Evolutionary conservation across 192 early-diverging fungal genomes (phyloP), one percentile per base, ranked within the genome.

Genomic region (Dissophora ornata): DNA sequence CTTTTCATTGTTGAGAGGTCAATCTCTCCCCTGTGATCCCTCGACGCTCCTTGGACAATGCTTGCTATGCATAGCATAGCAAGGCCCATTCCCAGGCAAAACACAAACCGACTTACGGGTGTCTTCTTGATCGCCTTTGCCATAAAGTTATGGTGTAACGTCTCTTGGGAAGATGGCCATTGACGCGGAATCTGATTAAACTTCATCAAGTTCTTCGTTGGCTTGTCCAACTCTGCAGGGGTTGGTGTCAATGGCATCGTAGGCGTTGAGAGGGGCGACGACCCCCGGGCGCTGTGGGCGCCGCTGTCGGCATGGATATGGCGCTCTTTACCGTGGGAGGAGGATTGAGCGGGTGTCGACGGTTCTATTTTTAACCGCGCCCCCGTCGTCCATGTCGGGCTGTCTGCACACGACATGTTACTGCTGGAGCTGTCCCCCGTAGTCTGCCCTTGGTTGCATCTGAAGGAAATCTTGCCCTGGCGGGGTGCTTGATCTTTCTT

Each of bases 111-210:
- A 28, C 67, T 69, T 61, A 75, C 57, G 1, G 57, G 50, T 40
- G 52, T 16, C 61, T 73, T 73, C 41, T 67, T 77, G 45, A 0
- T 62, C 6, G 30, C 36, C 38, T 61, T 67, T 32, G 57, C 18
- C 8, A 62, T 57, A 62, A 45, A 67, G 51, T 77, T 53, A 12
- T 62, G 53, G 50, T 67, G 64, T 28, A 77, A 67, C 36, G 73
- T 77, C 38, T 77, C 73, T 42, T 77, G 73, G 1, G 73, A 77
- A 29, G 73, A 53, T 9, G 73, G 73, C 73, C 73, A 77, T 21
- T 77, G 73, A 18, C 73, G 57, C 2, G 73, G 73, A 38, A 77
- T 77, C 53, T 77, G 51, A 46, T 77, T 77, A 19, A 77, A 77
- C 11, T 67, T 67, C 73, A 77, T 77, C 41, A 77, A 25, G 34